Conservation (phyloP, 2,329 filamentous ascomycete species). For the Nannizziopsis barbatae region DNA sequence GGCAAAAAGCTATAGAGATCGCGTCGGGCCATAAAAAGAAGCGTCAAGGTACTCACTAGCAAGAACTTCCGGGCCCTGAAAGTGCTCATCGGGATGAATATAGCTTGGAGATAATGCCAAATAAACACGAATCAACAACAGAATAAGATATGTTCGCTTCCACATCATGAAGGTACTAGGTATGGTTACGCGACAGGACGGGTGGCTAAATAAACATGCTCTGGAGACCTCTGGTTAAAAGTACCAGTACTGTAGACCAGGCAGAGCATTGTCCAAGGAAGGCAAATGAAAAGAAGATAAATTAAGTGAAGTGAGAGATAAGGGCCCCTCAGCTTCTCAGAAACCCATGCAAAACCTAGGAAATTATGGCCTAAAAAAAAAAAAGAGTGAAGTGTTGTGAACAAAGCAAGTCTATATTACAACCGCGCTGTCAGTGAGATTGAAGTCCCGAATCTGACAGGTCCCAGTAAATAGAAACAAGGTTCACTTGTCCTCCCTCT, state of each 20-base stretch:
- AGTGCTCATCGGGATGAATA: constrained; percentile 96
- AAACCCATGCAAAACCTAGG: too few species aligned
- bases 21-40: background rate
- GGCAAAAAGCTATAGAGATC: background rate
- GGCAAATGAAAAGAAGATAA: background rate
- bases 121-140: constrained; percentile 80
- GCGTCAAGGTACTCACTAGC: constrained; percentile 54
- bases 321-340: too few species aligned
- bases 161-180: constrained; percentile 51
- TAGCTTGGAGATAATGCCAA: constrained; percentile 93
- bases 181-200: constrained; percentile 6
- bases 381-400: background rate
- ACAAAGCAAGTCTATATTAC: background rate
- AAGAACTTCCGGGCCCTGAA: constrained; percentile 94
- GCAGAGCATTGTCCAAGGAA: constrained; percentile 1
- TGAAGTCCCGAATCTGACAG: too few species aligned
- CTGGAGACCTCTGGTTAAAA: constrained; percentile 8
- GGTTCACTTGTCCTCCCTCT: too few species aligned
- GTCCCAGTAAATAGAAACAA: too few species aligned
- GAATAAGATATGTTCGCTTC: constrained; percentile 75
- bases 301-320: background rate
- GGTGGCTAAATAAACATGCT: constrained; percentile 9
- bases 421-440: too few species aligned
- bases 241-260: constrained; percentile 10
- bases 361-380: background rate